Evolutionary conservation across 352 stramenopile genomes (phyloP).

Genomic region (Phytopythium sindhum): DNA sequence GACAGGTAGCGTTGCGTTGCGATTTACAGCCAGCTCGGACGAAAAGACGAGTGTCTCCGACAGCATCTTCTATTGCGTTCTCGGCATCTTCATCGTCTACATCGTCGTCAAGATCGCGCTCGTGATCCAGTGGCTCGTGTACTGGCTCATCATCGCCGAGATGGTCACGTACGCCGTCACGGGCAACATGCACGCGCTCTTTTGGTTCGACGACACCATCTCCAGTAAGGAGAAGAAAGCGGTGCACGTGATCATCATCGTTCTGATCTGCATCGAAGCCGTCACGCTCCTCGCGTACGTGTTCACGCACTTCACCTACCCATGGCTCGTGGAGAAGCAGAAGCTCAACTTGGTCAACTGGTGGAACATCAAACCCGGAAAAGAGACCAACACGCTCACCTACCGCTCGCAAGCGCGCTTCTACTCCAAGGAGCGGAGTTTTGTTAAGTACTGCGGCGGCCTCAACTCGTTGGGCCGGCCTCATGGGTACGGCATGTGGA

Average conservation of each 20-base stretch:
- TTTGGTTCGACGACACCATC: conserved; percentile 39
- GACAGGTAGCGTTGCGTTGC: background rate
- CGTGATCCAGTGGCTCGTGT: conserved; percentile 82
- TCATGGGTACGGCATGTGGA: conserved; percentile 70
- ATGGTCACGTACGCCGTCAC: conserved; percentile 54
- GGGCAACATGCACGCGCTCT: conserved; percentile 40
- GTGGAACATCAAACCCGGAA: conserved; percentile 44
- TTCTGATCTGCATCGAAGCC: conserved; percentile 37
- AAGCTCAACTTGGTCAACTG: conserved; percentile 41
- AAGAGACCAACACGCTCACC: conserved; percentile 44
- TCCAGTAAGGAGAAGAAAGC: conserved; percentile 26
- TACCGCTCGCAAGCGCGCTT: conserved; percentile 47
- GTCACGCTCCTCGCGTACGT: conserved; percentile 52
- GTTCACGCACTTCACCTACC: conserved; percentile 65
- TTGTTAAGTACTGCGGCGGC: conserved; percentile 65
- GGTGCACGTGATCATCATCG: conserved; percentile 22
- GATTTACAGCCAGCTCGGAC: background rate
- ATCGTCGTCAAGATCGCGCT: conserved; percentile 66
- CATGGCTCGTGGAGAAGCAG: conserved; percentile 44
- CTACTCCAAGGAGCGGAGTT: conserved; percentile 37
- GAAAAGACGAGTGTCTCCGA: conserved; percentile 28
- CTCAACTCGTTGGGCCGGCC: conserved; percentile 51
- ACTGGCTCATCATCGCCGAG: conserved; percentile 72
- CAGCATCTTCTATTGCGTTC: conserved; percentile 47
- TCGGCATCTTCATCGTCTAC: conserved; percentile 50